Base-by-base conservation (phyloP, 805 yeast species). In the Trichomonascus vanleenenianus region DNA sequence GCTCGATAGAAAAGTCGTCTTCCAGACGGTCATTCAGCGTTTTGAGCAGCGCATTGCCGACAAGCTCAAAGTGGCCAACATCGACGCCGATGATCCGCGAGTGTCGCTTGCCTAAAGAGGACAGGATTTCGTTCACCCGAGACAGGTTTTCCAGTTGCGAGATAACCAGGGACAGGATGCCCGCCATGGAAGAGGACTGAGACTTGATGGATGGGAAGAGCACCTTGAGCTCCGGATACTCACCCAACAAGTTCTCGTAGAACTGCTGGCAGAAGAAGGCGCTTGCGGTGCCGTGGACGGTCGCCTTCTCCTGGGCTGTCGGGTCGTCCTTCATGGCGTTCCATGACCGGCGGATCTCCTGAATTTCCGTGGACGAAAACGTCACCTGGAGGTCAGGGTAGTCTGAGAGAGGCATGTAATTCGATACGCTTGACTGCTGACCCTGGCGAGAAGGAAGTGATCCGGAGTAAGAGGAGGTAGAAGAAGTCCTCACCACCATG, bases 181-280 rank as follows among this genome's bases (percentile, higher is more conserved):
- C 88, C 0, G 91, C 87, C 67, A 85, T 81, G 6, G 89, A 75
- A 12, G 78, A 75, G 1, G 93, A 87, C 64, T 86, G 95, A 58
- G 83, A 88, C 50, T 75, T 74, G 51, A 85, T 77, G 4, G 85
- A 77, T 0, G 95, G 94, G 60, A 83, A 84, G 57, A 79, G 59
- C 34, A 67, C 70, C 53, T 81, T 86, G 50, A 86, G 67, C 11
- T 66, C 66, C 0, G 85, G 79, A 52, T 74, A 77, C 74, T 77
- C 74, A 0, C 75, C 61, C 33, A 85, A 65, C 43, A 85, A 63
- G 57, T 84, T 85, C 43, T 79, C 74, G 63, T 85, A 85, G 58
- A 85, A 75, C 60, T 85, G 94, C 44, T 80, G 72, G 57, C 91
- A 83, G 59, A 85, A 85, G 27, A 83, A 63, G 1, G 85, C 78